Percentiles rank a stretch among this genome's conserved stretches.
phyloP scores from a whole-genome alignment of 306 rosid genomes.

The Trifolium repens region DNA sequence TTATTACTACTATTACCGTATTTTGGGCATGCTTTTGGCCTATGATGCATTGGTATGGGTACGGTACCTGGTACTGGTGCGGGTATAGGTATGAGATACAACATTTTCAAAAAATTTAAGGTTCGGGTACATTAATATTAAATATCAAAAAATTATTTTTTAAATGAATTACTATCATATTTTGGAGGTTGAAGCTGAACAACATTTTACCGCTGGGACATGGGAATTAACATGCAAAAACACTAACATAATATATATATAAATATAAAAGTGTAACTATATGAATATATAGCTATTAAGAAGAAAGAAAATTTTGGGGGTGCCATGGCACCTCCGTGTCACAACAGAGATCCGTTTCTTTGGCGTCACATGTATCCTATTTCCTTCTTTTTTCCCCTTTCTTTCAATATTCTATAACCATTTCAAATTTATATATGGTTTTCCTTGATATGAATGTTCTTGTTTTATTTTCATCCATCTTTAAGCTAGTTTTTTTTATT shows the following conservation, averaged over 20 bases:
- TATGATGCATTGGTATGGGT: too few relatives aligned
- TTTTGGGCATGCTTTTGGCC: background rate
- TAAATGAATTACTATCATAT: background rate
- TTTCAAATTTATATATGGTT: conserved; percentile 13
- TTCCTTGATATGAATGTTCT: conserved; percentile 17
- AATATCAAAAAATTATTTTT: too few relatives aligned
- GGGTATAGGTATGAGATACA: too few relatives aligned
- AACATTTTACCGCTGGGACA: background rate
- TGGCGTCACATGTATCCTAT: conserved; percentile 12
- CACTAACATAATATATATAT: background rate
- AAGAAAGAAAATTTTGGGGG: background rate
- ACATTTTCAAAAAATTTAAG: too few relatives aligned
- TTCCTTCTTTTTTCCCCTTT: background rate
- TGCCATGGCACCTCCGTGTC: background rate
- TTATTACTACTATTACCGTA: background rate
- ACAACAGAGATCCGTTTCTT: background rate
- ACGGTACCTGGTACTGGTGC: too few relatives aligned
- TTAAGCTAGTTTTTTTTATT: conserved; percentile 27
- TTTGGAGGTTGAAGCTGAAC: background rate
- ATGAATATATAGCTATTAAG: background rate
- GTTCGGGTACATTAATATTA: too few relatives aligned
- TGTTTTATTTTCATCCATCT: conserved; percentile 23
- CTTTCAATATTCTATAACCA: conserved; percentile 8
- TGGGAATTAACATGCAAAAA: background rate
- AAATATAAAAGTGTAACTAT: background rate